Conservation (phyloP, 1,284 basidiomycete species). For the Ustilago curta region DNA sequence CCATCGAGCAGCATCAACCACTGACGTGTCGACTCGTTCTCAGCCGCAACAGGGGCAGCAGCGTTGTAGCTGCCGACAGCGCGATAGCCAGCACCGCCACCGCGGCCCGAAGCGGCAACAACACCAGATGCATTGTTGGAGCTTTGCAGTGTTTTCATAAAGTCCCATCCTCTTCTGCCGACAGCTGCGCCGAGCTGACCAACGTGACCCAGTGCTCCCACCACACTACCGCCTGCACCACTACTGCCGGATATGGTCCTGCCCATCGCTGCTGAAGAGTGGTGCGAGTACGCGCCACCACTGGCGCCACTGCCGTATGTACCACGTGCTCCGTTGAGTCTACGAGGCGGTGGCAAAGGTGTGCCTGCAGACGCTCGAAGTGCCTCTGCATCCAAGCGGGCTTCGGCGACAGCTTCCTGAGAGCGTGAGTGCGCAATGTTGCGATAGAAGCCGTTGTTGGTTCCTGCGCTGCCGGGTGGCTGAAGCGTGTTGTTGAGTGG, state of each 20-base stretch:
- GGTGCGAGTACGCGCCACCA: not conserved
- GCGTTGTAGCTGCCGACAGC: not conserved
- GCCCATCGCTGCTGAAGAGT: conserved; percentile 12
- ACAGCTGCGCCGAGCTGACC: conserved; percentile 56
- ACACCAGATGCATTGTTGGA: conserved; percentile 12
- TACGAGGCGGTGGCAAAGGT: conserved; percentile 42
- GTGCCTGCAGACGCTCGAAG: conserved; percentile 38
- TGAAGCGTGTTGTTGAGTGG: conserved; percentile 1
- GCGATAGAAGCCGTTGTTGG: conserved; percentile 18
- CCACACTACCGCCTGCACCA: conserved; percentile 29
- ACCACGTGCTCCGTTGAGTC: conserved; percentile 17
- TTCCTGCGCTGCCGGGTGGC: conserved; percentile 17
- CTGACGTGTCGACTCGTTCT: conserved; percentile 51
- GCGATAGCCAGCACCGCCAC: conserved; percentile 5
- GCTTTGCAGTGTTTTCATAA: conserved; percentile 46
- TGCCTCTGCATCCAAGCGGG: conserved; percentile 36
- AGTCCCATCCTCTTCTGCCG: conserved; percentile 57
- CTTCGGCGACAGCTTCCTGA: conserved; percentile 30
- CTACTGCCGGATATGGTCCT: conserved; percentile 18
- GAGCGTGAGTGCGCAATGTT: conserved; percentile 28
- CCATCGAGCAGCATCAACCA: conserved; percentile 39
- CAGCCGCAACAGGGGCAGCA: conserved; percentile 5
- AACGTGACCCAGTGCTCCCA: conserved; percentile 46
- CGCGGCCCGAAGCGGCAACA: conserved; percentile 3
- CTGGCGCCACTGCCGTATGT: not conserved